phyloP scores from a whole-genome alignment of 257 asterid species.

The Solanum ossicruentum region DNA sequence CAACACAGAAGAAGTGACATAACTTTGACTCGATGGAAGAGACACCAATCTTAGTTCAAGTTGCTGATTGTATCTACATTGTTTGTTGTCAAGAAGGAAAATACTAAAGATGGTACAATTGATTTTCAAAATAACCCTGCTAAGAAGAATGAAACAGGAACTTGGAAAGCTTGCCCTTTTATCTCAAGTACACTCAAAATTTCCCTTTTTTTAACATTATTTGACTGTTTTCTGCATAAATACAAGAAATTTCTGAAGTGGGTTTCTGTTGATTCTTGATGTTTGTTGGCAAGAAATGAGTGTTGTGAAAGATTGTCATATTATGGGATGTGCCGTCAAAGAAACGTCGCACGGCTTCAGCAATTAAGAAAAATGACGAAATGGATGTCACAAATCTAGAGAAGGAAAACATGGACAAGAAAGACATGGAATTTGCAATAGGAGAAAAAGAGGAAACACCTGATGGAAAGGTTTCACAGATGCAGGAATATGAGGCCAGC shows the following conservation, averaged over 20 bases:
- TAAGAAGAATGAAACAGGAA: slow-evolving; percentile 51
- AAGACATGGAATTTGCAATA: background rate
- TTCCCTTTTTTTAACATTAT: background rate
- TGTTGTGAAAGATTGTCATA: background rate
- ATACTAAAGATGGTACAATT: slow-evolving; percentile 62
- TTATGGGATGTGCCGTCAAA: slow-evolving; percentile 26
- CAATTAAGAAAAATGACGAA: background rate
- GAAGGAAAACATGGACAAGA: slow-evolving; percentile 2
- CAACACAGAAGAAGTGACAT: too few species aligned
- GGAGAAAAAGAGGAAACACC: background rate
- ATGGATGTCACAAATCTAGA: background rate
- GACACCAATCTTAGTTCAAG: too few species aligned
- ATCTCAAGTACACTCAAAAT: slow-evolving; percentile 31
- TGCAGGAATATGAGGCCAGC: slow-evolving; percentile 7
- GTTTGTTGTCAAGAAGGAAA: too few species aligned
- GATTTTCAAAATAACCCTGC: slow-evolving; percentile 57
- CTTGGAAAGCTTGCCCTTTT: slow-evolving; percentile 74
- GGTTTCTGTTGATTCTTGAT: background rate
- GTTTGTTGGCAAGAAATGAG: background rate
- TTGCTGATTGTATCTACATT: too few species aligned
- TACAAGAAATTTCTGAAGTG: background rate
- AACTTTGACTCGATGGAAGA: too few species aligned
- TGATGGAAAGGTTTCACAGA: slow-evolving; percentile 19
- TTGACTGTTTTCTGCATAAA: too few species aligned
- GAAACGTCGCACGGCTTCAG: slow-evolving; percentile 36